phyloP scores from a whole-genome alignment of 148 eudicot genomes.

The Dysphania ambrosioides region DNA sequence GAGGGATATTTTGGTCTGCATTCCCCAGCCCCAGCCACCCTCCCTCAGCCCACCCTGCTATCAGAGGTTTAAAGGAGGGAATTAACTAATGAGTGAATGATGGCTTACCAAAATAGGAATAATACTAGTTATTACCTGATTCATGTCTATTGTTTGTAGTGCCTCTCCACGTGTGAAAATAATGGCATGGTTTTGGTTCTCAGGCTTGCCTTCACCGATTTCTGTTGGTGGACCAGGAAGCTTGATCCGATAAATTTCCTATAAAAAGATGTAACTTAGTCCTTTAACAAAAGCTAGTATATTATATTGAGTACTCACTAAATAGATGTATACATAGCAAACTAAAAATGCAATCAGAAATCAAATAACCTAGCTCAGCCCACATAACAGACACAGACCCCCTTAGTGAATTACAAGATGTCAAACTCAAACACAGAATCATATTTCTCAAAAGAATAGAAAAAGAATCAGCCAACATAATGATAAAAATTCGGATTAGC shows the following conservation, averaged over 20 bases:
- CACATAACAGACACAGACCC: not conserved
- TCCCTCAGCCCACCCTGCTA: too few species aligned
- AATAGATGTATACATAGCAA: not conserved
- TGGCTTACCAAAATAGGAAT: not conserved
- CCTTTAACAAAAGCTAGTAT: not conserved
- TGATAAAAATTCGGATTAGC: too few species aligned
- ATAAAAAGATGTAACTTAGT: slow-evolving; percentile 13
- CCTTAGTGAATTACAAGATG: not conserved
- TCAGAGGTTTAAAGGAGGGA: too few species aligned
- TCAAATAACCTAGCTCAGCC: slow-evolving; percentile 2
- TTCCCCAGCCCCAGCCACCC: too few species aligned
- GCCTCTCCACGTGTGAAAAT: slow-evolving; percentile 99
- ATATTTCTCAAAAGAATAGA: not conserved
- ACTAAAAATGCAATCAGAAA: not conserved
- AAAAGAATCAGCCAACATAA: not conserved
- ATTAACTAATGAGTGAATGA: not conserved
- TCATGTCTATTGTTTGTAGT: slow-evolving; percentile 96
- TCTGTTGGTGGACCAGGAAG: slow-evolving; percentile 90
- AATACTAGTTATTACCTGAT: slow-evolving; percentile 54
- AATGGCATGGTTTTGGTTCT: slow-evolving; percentile 98
- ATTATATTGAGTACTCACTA: not conserved
- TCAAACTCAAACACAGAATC: not conserved
- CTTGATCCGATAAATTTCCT: slow-evolving; percentile 99
- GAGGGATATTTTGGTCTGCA: not conserved
- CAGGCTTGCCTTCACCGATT: slow-evolving; percentile 98